Evolutionary conservation across 2,329 filamentous ascomycete species (phyloP), one percentile per base, ranked within the genome.

Genomic region (Aspergillus sclerotialis): DNA sequence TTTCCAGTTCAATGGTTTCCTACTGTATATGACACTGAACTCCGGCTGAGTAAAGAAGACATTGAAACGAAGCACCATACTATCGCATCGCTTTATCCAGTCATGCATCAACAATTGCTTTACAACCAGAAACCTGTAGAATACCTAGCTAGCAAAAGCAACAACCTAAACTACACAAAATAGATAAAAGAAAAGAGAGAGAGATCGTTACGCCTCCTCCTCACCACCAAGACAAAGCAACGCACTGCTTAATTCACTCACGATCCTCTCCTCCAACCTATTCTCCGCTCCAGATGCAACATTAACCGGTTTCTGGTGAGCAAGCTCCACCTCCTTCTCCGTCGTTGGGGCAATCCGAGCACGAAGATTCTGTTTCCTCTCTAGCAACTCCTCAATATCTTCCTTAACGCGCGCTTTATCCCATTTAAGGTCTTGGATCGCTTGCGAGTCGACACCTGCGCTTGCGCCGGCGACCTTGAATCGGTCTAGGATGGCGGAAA

Each of bases 351-450:
- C 69, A 30, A 94, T 75, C 17, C 84, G 72, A 44, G 86, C 80
- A 33, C 81, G 73, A 36, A 95, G 65, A 35, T 81, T 66, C 45
- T 78, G 77, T 38, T 79, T 73, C 34, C 80, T 80, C 17, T 77
- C 73, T 23, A 95, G 65, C 72, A 86, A 86, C 45, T 84, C 84
- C 46, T 94, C 86, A 4, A 93, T 76, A 49, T 92, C 87, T 55
- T 94, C 89, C 44, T 82, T 73, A 30, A 93, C 73, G 2, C 71
- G 70, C 1, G 72, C 70, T 9, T 75, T 71, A 53, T 95, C 86
- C 80, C 86, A 94, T 33, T 77, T 72, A 5, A 95, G 70, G 7
- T 76, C 69, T 10, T 81, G 76, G 2, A 95, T 80, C 15, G 87
- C 80, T 10, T 62, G 63, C 5, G 69, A 60, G 35, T 75, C 68